These are phyloP conservation scores for Scheffersomyces amazonensis DNA, from an alignment of 805 yeast genomes.

Conservation along the genomic window DNA sequence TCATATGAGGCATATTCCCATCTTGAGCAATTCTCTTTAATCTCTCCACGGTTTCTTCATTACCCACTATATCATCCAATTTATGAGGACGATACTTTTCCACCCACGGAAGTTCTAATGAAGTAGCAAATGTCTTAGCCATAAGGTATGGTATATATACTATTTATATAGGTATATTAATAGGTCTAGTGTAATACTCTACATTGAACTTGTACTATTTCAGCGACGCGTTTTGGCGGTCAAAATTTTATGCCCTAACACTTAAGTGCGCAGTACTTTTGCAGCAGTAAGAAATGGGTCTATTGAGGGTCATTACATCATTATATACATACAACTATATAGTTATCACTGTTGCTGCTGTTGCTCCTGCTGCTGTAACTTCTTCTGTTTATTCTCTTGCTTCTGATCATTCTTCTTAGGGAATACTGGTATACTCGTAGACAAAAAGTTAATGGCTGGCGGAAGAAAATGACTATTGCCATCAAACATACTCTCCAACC, in stretches of 20 bases:
- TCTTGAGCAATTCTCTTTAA: slow-evolving; percentile 80
- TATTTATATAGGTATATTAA: too few species aligned
- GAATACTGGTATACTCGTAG: slow-evolving; percentile 46
- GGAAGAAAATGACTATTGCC: slow-evolving; percentile 15
- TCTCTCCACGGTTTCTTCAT: slow-evolving; percentile 83
- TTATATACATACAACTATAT: too few species aligned
- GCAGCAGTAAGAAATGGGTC: too few species aligned
- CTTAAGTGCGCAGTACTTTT: too few species aligned
- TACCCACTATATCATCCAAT: slow-evolving; percentile 87
- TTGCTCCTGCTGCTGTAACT: too few species aligned
- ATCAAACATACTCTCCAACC: slow-evolving; percentile 37
- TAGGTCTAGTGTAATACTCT: too few species aligned
- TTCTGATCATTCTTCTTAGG: slow-evolving; percentile 18
- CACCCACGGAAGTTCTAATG: slow-evolving; percentile 56
- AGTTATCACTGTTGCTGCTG: too few species aligned
- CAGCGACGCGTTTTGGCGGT: too few species aligned
- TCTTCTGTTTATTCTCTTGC: too few species aligned
- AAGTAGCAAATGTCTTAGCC: slow-evolving; percentile 7
- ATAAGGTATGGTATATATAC: slow-evolving; percentile 2
- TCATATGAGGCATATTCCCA: slow-evolving; percentile 97
- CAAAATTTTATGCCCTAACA: too few species aligned
- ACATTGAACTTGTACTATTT: too few species aligned
- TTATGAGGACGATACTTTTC: slow-evolving; percentile 88
- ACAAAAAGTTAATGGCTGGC: slow-evolving; percentile 41
- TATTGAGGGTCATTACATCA: too few species aligned